phyloP scores from a whole-genome alignment of 2,329 filamentous ascomycete genomes.

The Bipolaris zeicola region DNA sequence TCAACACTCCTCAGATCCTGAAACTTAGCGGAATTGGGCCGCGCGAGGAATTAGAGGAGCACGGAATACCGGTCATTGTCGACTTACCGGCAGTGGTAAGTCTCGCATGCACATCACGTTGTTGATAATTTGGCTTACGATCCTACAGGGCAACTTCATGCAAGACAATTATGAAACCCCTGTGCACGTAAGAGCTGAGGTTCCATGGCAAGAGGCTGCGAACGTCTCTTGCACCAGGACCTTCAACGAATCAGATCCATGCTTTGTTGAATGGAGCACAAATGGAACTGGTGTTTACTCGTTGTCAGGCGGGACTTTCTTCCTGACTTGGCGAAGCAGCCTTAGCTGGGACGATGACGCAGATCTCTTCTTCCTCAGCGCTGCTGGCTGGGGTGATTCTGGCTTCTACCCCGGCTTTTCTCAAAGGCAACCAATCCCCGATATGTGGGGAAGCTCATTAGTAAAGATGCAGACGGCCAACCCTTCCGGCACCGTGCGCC shows the following conservation, averaged over 20 bases:
- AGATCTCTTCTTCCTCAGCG: conserved; percentile 25
- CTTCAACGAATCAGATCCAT: neutral
- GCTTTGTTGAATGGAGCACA: neutral
- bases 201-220: neutral
- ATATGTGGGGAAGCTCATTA: conserved; percentile 26
- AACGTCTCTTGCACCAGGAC: neutral
- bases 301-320: neutral
- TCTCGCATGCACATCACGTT: neutral
- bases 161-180: conserved; percentile 2
- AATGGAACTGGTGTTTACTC: neutral
- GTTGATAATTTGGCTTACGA: neutral
- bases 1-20: conserved; percentile 67
- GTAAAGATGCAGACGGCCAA: conserved; percentile 3
- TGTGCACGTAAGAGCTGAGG: neutral
- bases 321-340: neutral
- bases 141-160: neutral
- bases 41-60: conserved; percentile 54
- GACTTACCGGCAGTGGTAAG: conserved; percentile 3
- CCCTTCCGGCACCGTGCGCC: conserved; percentile 59
- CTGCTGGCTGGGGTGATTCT: conserved; percentile 7
- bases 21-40: conserved; percentile 68
- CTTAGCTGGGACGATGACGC: conserved; percentile 27
- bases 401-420: conserved; percentile 25
- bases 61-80: conserved; percentile 57
- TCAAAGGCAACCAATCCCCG: conserved; percentile 24